A percentile compares a stretch with the other conserved stretches of the same genome.
phyloP scores from a whole-genome alignment of 768 basidiomycete species.

The Phanerodontia chrysosporium region DNA sequence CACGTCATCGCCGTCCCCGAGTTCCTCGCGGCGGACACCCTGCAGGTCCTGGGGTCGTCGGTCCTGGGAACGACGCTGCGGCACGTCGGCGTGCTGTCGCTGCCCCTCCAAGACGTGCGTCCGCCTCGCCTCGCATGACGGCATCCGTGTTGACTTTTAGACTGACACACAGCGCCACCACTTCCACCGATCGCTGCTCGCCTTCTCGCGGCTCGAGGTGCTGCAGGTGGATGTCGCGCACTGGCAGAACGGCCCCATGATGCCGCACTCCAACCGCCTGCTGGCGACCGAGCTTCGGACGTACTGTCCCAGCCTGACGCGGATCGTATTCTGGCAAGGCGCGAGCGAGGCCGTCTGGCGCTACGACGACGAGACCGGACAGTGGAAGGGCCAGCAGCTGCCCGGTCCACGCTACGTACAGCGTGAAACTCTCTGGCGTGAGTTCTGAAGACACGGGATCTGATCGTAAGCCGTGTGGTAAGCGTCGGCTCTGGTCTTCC shows the following conservation, averaged over 20 bases:
- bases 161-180: slow-evolving; percentile 24
- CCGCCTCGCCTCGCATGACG: not conserved
- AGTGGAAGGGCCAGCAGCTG: slow-evolving; percentile 14
- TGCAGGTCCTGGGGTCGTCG: slow-evolving; percentile 31
- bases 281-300: slow-evolving; percentile 36
- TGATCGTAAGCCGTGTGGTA: not conserved
- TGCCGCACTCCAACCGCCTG: slow-evolving; percentile 28
- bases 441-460: not conserved
- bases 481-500: not conserved
- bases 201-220: slow-evolving; percentile 29
- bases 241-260: slow-evolving; percentile 31
- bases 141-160: slow-evolving; percentile 1
- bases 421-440: slow-evolving; percentile 19
- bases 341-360: slow-evolving; percentile 22
- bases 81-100: slow-evolving; percentile 35
- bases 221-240: slow-evolving; percentile 35
- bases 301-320: slow-evolving; percentile 32
- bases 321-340: slow-evolving; percentile 31
- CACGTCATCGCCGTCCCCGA: slow-evolving; percentile 34
- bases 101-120: slow-evolving; percentile 33
- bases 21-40: slow-evolving; percentile 23
- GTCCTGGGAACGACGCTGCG: slow-evolving; percentile 30
- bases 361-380: slow-evolving; percentile 15
- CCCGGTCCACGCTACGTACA: slow-evolving; percentile 7
- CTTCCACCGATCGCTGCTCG: slow-evolving; percentile 31